Conservation (phyloP, 179 eudicot species). For the Drosera spatulata region DNA sequence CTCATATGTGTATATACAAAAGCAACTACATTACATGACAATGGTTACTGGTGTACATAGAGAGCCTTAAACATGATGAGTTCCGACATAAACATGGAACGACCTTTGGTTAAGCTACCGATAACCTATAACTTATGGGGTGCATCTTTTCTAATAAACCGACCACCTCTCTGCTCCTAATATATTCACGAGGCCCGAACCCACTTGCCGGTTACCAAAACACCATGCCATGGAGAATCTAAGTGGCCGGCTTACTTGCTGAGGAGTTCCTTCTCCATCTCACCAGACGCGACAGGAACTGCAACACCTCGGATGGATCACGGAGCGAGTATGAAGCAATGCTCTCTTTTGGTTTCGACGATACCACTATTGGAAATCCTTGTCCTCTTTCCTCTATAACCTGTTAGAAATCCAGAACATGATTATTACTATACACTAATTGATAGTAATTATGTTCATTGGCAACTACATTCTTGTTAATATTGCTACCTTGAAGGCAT, state of each 20-base stretch:
- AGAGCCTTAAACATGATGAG: too few relatives aligned
- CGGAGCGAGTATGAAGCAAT: slow-evolving; percentile 55
- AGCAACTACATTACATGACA: too few relatives aligned
- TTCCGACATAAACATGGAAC: too few relatives aligned
- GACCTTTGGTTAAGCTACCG: too few relatives aligned
- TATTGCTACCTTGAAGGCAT: slow-evolving; percentile 83
- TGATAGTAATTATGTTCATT: too few relatives aligned
- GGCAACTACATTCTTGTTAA: neutral
- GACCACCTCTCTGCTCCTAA: neutral
- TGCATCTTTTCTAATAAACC: too few relatives aligned
- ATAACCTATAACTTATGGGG: too few relatives aligned
- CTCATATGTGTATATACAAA: too few relatives aligned
- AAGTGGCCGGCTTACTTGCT: slow-evolving; percentile 8
- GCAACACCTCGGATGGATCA: slow-evolving; percentile 63
- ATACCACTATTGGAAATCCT: slow-evolving; percentile 66
- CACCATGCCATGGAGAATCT: slow-evolving; percentile 4
- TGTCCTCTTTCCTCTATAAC: slow-evolving; percentile 47
- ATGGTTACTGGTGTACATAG: too few relatives aligned
- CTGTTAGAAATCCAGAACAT: slow-evolving; percentile 14
- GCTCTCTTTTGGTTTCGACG: slow-evolving; percentile 51
- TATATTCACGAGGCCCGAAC: neutral
- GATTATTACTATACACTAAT: too few relatives aligned
- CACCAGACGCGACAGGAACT: slow-evolving; percentile 42
- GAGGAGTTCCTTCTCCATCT: slow-evolving; percentile 23
- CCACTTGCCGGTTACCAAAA: slow-evolving; percentile 18